Evolutionary conservation across 1,139 yeast species (phyloP).

Genomic region (Kodamaea sp.): DNA sequence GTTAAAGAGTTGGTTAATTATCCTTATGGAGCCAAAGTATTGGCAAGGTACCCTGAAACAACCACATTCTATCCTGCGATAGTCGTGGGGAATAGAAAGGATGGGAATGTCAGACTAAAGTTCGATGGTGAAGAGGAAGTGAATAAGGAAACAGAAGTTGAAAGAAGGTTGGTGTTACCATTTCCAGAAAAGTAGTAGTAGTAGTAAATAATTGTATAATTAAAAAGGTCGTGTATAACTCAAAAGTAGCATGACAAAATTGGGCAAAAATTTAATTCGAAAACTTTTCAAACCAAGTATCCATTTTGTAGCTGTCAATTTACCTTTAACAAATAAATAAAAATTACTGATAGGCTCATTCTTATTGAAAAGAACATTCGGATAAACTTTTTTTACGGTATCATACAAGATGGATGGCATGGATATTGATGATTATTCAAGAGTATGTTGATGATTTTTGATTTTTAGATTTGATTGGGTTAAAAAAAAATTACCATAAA

Average conservation of each 20-base stretch:
- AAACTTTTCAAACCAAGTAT: too few species aligned
- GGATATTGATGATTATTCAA: conserved; percentile 55
- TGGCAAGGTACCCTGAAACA: conserved; percentile 96
- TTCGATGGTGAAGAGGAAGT: conserved; percentile 98
- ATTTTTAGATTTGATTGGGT: conserved; percentile 2
- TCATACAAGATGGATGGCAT: conserved; percentile 40
- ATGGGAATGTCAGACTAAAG: conserved; percentile 71
- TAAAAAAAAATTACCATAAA: too few species aligned
- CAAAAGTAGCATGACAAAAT: too few species aligned
- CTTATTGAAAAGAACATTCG: background rate
- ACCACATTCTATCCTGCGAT: conserved; percentile 95
- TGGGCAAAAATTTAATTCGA: too few species aligned
- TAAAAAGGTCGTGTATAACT: background rate
- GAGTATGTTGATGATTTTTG: conserved; percentile 35
- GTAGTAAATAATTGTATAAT: background rate
- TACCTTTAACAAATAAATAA: too few species aligned
- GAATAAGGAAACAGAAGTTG: conserved; percentile 92
- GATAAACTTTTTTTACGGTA: background rate
- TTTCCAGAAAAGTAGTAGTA: conserved; percentile 45
- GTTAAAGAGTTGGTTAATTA: conserved; percentile 50
- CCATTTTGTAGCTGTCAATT: too few species aligned
- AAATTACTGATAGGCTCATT: background rate
- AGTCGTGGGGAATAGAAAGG: conserved; percentile 74
- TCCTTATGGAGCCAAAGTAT: conserved; percentile 74
- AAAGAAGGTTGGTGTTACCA: conserved; percentile 76